A percentile compares a stretch with the other conserved stretches of the same genome.
phyloP scores from a whole-genome alignment of 2,329 filamentous ascomycete species.

The Periconia sp. region DNA sequence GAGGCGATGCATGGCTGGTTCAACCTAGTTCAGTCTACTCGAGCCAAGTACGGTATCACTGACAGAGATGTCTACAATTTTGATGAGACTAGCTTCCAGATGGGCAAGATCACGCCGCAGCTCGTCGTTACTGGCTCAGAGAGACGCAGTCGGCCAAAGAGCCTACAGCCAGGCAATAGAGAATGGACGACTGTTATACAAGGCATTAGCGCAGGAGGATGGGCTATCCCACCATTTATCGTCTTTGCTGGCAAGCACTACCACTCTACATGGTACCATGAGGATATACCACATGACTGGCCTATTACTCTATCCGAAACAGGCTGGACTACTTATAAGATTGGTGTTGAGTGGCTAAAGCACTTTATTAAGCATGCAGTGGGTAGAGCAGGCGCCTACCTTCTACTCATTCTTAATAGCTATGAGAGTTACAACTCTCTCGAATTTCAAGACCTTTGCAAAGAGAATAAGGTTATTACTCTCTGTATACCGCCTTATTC shows the following conservation, averaged over 20 bases:
- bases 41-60: conserved; percentile 15
- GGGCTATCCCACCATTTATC: conserved; percentile 13
- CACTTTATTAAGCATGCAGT: conserved; percentile 42
- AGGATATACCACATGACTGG: conserved; percentile 16
- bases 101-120: conserved; percentile 14
- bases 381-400: conserved; percentile 28
- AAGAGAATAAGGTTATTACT: conserved; percentile 44
- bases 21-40: conserved; percentile 12
- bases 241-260: conserved; percentile 13
- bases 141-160: conserved; percentile 15
- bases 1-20: conserved; percentile 10
- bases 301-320: conserved; percentile 21
- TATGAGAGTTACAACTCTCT: conserved; percentile 35
- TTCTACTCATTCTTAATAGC: conserved; percentile 24
- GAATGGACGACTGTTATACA: conserved; percentile 35
- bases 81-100: conserved; percentile 22
- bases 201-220: conserved; percentile 19
- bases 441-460: conserved; percentile 44
- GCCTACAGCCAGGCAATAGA: conserved; percentile 32
- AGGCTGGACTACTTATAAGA: conserved; percentile 42
- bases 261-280: conserved; percentile 15
- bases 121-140: conserved; percentile 18
- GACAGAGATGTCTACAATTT: conserved; percentile 24
- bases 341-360: conserved; percentile 40
- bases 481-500: conserved; percentile 43